Base-by-base conservation (phyloP, 106 monocot genomes). In the Acorus gramineus region DNA sequence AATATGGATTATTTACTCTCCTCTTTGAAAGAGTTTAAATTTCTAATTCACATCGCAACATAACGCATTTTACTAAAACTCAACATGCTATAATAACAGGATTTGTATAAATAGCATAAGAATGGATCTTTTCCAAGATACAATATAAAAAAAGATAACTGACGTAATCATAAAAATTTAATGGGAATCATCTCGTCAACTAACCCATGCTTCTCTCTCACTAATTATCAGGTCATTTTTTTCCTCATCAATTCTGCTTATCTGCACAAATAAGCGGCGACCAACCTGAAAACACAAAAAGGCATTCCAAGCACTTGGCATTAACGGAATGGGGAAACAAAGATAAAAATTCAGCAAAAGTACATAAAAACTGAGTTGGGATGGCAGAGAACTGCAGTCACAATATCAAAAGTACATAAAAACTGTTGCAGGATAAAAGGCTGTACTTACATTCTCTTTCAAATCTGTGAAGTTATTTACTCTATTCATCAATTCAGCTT, bases 191-290 rank as follows among this genome's bases (percentile, higher is more conserved):
- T 28, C 28, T 42, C n/a, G 14, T 28, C 60, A 65, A 77, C 84
- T 70, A 49, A 94, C 94, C 94, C 94, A 94, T 12, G 94, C 94
- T 82, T 89, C 75, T 78, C 66, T 86, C 79, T 94, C 94, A 52
- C 94, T 94, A 49, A 94, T 84, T 70, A 90, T 86, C 54, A 94
- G 56, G 71, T 81, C 86, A 82, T 86, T 82, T 46, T 77, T 82
- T 6, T 57, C 79, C 73, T 94, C 94, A 74, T 94, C 84, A 63
- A 86, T 66, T 62, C 79, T 81, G 54, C 57, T 78, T 64, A 94
- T 90, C 56, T 73, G 77, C 6, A 90, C 94, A 73, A 57, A 64
- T 55, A 94, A 67, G 47, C 60, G 66, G 11, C 84, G 72, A 61
- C 90, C 86, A 56, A 94, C 86, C 94, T 94, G 71, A 70, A 75